phyloP scores from a whole-genome alignment of 352 stramenopile genomes.

The Pythium myriotylum region DNA sequence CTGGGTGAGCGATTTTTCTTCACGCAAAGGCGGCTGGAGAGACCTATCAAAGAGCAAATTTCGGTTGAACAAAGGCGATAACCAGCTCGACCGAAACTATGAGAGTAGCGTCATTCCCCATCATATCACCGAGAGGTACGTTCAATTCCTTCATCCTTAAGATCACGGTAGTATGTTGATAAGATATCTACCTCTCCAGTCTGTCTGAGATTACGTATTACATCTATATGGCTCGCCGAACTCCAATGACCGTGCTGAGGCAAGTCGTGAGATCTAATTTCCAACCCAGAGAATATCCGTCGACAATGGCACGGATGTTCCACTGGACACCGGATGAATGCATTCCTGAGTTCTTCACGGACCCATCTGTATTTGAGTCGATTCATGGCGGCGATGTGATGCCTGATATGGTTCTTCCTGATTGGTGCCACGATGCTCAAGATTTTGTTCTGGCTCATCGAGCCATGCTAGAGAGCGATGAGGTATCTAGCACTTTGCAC shows the following conservation, averaged over 20 bases:
- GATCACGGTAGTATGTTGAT: neutral
- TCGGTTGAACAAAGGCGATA: conserved; percentile 94
- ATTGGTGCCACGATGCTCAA: conserved; percentile 64
- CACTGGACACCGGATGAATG: conserved; percentile 96
- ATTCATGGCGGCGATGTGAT: conserved; percentile 70
- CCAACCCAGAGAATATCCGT: conserved; percentile 93
- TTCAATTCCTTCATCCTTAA: neutral
- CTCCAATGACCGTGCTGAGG: conserved; percentile 84
- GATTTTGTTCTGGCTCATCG: conserved; percentile 92
- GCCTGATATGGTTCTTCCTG: conserved; percentile 67
- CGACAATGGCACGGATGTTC: conserved; percentile 89
- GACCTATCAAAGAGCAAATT: conserved; percentile 95
- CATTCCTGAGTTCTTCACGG: conserved; percentile 94
- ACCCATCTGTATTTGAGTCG: conserved; percentile 86
- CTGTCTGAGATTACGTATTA: conserved; percentile 96
- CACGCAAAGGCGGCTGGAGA: conserved; percentile 64
- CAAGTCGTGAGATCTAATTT: conserved; percentile 92
- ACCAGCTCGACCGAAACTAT: conserved; percentile 91
- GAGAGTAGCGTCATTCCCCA: conserved; percentile 86
- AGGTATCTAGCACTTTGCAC: conserved; percentile 88
- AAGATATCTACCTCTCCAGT: conserved; percentile 2
- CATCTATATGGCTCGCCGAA: conserved; percentile 94
- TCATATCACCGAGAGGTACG: conserved; percentile 92
- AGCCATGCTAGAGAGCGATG: conserved; percentile 89
- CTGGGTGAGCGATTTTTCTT: conserved; percentile 94